Conservation (phyloP, 129 eudicot species). For the Pittosporum tobira region DNA sequence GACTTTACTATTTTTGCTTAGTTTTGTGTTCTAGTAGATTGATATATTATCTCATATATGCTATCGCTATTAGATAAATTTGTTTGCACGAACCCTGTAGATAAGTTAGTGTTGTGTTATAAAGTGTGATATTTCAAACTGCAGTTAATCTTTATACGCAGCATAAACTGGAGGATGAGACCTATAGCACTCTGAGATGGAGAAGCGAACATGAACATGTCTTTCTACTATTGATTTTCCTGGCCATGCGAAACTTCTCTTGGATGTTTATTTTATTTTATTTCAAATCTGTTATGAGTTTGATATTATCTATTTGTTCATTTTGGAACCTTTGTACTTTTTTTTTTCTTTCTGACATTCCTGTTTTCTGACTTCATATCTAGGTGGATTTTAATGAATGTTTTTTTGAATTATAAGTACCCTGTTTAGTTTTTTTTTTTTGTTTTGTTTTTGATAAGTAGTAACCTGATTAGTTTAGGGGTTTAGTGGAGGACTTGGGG, state of each 20-base stretch:
- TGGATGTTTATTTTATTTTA: background rate
- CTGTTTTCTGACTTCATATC: background rate
- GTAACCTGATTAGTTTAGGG: too few species aligned
- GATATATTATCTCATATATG: background rate
- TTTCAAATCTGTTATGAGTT: background rate
- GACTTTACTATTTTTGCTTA: background rate
- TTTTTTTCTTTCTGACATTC: background rate
- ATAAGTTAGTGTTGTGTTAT: background rate
- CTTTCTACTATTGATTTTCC: background rate
- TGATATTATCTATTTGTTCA: background rate
- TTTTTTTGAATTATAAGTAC: too few species aligned
- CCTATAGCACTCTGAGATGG: conserved; percentile 11
- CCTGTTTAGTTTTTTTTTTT: too few species aligned
- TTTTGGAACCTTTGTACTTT: background rate
- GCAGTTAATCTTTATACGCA: conserved; percentile 3
- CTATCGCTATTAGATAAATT: background rate
- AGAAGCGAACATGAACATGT: background rate
- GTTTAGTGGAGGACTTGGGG: too few species aligned
- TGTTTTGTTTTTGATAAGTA: too few species aligned
- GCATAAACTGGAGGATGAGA: conserved; percentile 16
- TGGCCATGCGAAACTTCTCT: background rate
- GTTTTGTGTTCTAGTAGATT: background rate
- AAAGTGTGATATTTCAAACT: conserved; percentile 3
- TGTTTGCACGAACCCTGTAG: background rate
- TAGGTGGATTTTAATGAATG: too few species aligned